Base-by-base conservation (phyloP, 2,329 filamentous ascomycete species). In the Penicillium sp. region DNA sequence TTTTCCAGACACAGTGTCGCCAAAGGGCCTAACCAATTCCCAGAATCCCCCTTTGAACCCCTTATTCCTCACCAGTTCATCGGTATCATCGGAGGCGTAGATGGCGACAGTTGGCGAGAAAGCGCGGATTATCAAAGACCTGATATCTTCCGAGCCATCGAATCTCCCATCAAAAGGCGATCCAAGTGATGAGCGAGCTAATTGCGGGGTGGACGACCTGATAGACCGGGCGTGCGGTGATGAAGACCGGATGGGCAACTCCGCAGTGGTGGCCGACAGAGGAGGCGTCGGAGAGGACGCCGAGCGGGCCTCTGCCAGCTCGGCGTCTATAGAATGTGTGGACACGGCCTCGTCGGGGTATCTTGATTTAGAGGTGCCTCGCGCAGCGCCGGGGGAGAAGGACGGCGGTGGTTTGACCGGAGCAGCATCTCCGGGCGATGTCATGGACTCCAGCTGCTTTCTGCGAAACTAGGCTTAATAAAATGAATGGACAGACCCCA, bases 51-150 rank as follows among this genome's bases (percentile, higher is more conserved):
- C 83, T 39, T 85, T 80, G 64, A 98, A 90, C 0, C 96, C 96
- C 76, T 99, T 99, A 62, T 89, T 87, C 57, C 81, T 82, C 54
- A 92, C 83, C 57, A 99, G 77, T 56, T 88, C 84, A 69, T 97
- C 90, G 1, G 91, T 95, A 70, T 98, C 93, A 16, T 84, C 79
- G 14, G 93, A 96, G n/a, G 91, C 86, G 65, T 93, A 89, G 27
- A 99, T 85, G 7, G 90, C 90, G 46, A 99, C 86, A 61, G 95
- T 90, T 1, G 95, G 96, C 14, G 93, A 90, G 71, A 96, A 96
- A 2, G 92, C 89, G 57, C 88, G 88, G 53, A 96, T 81, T 44
- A 98, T 88, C 49, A 96, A 78, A 31, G 82, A 81, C 55, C 84
- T 77, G 50, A 82, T 79, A 68, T 87, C 84, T 60, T 85, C 82